These are phyloP conservation scores for Sporisorium sorghi DNA, from an alignment of 1,284 basidiomycete genomes.

Conservation along the genomic window DNA sequence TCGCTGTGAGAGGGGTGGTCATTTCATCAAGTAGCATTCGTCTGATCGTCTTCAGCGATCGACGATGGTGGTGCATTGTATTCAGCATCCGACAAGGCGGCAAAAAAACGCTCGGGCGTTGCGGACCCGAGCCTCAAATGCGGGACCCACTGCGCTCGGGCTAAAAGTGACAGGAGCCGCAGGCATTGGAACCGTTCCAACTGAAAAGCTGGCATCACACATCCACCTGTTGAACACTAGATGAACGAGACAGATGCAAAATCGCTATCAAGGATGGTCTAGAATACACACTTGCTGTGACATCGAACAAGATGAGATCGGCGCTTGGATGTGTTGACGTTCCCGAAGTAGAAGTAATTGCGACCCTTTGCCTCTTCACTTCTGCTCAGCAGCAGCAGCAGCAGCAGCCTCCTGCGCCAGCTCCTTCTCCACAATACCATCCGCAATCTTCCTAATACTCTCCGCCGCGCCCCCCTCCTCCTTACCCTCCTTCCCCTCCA, in stretches of 20 bases:
- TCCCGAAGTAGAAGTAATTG: neutral
- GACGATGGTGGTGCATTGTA: no score
- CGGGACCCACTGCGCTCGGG: neutral
- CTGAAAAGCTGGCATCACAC: neutral
- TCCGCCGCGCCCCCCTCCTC: slow-evolving; percentile 27
- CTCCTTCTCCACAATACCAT: slow-evolving; percentile 49
- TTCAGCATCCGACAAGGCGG: no score
- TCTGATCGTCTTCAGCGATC: neutral
- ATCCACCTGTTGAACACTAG: neutral
- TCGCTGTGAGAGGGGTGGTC: neutral
- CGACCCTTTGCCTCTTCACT: slow-evolving; percentile 10
- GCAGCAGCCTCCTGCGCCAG: slow-evolving; percentile 27
- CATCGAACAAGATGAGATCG: neutral
- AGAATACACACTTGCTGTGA: neutral
- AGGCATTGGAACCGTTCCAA: neutral
- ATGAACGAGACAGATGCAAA: neutral
- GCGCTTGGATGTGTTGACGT: neutral
- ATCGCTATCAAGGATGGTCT: neutral
- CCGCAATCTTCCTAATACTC: slow-evolving; percentile 43
- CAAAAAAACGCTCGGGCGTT: neutral
- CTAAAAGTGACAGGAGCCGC: neutral
- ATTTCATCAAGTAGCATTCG: neutral
- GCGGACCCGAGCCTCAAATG: neutral
- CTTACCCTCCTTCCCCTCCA: neutral
- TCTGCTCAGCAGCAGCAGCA: slow-evolving; percentile 22